These are phyloP conservation scores for Pseudogymnoascus sp. DNA, from an alignment of 2,329 filamentous ascomycete genomes.

Conservation along the genomic window DNA sequence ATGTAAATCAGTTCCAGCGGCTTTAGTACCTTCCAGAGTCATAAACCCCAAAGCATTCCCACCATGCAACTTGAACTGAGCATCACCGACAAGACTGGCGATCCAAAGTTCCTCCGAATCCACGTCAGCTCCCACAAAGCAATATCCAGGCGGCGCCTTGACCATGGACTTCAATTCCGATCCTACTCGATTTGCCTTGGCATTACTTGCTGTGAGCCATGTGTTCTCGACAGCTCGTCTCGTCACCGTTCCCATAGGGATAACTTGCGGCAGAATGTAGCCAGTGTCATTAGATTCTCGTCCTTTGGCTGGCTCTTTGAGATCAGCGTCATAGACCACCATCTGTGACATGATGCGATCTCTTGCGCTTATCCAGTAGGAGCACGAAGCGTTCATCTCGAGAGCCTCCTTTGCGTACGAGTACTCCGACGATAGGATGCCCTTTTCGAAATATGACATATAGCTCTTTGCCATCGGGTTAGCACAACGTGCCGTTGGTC, in stretches of 20 bases:
- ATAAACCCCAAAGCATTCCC: conserved; percentile 98
- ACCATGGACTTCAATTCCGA: conserved; percentile 98
- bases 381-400: conserved; percentile 98
- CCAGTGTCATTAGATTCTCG: conserved; percentile 39
- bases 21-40: conserved; percentile 94
- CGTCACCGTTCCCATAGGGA: conserved; percentile 97
- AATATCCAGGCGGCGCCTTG: conserved; percentile 79
- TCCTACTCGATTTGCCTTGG: conserved; percentile 89
- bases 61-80: conserved; percentile 88
- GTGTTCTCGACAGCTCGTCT: conserved; percentile 93
- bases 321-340: conserved; percentile 74
- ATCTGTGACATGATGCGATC: conserved; percentile 93
- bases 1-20: conserved; percentile 86
- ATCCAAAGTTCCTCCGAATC: conserved; percentile 99
- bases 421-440: conserved; percentile 78
- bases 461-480: conserved; percentile 91
- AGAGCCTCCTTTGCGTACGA: conserved; percentile 86
- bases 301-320: conserved; percentile 22
- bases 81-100: conserved; percentile 86
- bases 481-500: conserved; percentile 71
- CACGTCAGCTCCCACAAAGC: conserved; percentile 93
- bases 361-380: conserved; percentile 96
- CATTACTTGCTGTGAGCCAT: conserved; percentile 96
- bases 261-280: conserved; percentile 89
- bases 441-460: conserved; percentile 81